phyloP scores from a whole-genome alignment of 2,329 filamentous ascomycete species.

The Phoma sp. region DNA sequence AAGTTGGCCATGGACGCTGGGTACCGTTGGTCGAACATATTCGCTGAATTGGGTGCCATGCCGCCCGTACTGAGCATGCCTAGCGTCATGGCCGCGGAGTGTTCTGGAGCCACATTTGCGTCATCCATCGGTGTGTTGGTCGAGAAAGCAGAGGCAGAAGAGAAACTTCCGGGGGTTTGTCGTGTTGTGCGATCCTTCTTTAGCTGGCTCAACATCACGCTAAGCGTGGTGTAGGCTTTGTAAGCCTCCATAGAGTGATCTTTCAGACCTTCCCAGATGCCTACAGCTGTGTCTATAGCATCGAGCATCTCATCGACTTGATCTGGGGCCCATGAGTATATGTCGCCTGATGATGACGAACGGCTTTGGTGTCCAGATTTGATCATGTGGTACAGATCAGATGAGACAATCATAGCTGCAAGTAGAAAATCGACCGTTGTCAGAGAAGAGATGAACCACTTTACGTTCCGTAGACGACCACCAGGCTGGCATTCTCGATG shows the following conservation, averaged over 20 bases:
- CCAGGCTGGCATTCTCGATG: slow-evolving; percentile 74
- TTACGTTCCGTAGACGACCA: slow-evolving; percentile 73
- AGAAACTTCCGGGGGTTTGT: slow-evolving; percentile 39
- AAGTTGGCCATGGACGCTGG: slow-evolving; percentile 48
- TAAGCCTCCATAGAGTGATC: slow-evolving; percentile 86
- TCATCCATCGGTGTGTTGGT: slow-evolving; percentile 52
- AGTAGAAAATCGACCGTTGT: slow-evolving; percentile 86
- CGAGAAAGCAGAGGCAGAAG: slow-evolving; percentile 38
- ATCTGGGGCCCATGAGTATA: slow-evolving; percentile 54
- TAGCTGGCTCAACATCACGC: slow-evolving; percentile 83
- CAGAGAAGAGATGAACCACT: slow-evolving; percentile 79
- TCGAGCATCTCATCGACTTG: slow-evolving; percentile 74
- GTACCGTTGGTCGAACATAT: slow-evolving; percentile 50
- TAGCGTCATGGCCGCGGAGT: slow-evolving; percentile 72
- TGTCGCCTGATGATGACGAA: slow-evolving; percentile 43
- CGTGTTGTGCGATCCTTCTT: slow-evolving; percentile 54
- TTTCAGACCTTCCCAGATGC: slow-evolving; percentile 80
- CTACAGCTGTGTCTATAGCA: slow-evolving; percentile 72
- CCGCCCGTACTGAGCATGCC: slow-evolving; percentile 69
- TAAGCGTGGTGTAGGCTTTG: slow-evolving; percentile 82
- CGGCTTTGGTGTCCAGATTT: slow-evolving; percentile 50
- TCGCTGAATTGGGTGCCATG: slow-evolving; percentile 58
- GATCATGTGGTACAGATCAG: slow-evolving; percentile 78
- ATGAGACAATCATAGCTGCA: slow-evolving; percentile 80
- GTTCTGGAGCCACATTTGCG: slow-evolving; percentile 65